phyloP scores from a whole-genome alignment of 2,329 filamentous ascomycete genomes.

The Emergomyces orientalis region DNA sequence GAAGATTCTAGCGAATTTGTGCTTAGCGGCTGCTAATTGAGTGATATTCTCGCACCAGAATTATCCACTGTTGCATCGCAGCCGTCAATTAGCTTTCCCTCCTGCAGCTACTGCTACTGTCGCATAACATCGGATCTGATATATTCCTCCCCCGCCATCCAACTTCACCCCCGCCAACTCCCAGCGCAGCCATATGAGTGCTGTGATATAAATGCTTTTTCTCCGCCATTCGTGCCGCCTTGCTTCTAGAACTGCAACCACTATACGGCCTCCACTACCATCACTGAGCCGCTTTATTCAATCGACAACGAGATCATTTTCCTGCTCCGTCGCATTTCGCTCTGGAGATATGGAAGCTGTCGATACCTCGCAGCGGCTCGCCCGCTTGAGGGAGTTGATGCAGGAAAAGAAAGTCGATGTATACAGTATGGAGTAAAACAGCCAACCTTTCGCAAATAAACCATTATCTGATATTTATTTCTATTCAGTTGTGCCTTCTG shows the following conservation, averaged over 20 bases:
- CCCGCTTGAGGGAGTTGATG: constrained; percentile 76
- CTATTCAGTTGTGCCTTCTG: constrained; percentile 74
- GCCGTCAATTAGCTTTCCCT: background rate
- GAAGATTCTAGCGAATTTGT: constrained; percentile 5
- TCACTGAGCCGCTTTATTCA: constrained; percentile 18
- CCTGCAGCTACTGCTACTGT: background rate
- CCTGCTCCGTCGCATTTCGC: constrained; percentile 28
- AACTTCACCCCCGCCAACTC: background rate
- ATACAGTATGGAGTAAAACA: constrained; percentile 58
- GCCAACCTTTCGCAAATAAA: constrained; percentile 9
- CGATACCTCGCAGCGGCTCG: constrained; percentile 66
- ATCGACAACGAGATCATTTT: constrained; percentile 30
- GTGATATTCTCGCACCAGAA: background rate
- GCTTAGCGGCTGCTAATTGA: constrained; percentile 10
- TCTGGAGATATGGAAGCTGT: constrained; percentile 62
- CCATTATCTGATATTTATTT: constrained; percentile 29
- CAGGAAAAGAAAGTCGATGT: constrained; percentile 75
- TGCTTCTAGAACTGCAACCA: constrained; percentile 3
- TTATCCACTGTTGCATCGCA: background rate
- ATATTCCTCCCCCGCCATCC: constrained; percentile 9
- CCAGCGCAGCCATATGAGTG: background rate
- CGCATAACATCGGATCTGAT: background rate
- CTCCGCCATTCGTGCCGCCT: constrained; percentile 10
- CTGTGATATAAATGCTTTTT: constrained; percentile 24
- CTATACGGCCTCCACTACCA: background rate